A percentile compares a stretch with the other conserved stretches of the same genome.
These are phyloP conservation scores for Camptophora hylomeconis DNA, from an alignment of 2,329 filamentous ascomycete genomes.

Conservation along the genomic window DNA sequence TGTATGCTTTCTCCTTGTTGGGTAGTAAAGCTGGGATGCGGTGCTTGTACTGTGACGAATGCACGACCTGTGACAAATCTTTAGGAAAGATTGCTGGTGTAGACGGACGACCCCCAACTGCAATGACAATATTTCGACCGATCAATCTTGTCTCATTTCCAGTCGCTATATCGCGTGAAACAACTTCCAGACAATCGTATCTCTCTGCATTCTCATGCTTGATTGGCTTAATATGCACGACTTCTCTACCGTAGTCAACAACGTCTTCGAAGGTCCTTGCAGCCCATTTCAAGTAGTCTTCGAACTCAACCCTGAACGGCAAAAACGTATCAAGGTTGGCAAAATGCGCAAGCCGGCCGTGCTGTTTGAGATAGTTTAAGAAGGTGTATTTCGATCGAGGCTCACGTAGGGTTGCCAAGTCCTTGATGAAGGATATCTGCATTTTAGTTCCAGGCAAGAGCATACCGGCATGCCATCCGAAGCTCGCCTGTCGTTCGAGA, in stretches of 20 bases:
- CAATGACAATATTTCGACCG: slow-evolving; percentile 46
- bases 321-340: slow-evolving; percentile 83
- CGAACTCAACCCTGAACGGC: slow-evolving; percentile 75
- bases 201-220: slow-evolving; percentile 6
- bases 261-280: slow-evolving; percentile 61
- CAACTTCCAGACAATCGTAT: slow-evolving; percentile 55
- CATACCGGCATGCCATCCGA: slow-evolving; percentile 94
- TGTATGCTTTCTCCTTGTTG: slow-evolving; percentile 39
- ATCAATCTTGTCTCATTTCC: slow-evolving; percentile 27
- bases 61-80: slow-evolving; percentile 61
- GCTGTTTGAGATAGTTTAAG: slow-evolving; percentile 78
- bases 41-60: slow-evolving; percentile 66
- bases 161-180: slow-evolving; percentile 45
- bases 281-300: slow-evolving; percentile 93
- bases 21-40: slow-evolving; percentile 13
- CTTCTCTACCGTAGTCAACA: slow-evolving; percentile 67
- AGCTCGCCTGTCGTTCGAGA: slow-evolving; percentile 69
- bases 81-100: slow-evolving; percentile 59
- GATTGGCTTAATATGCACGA: slow-evolving; percentile 55
- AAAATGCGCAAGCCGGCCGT: slow-evolving; percentile 74
- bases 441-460: slow-evolving; percentile 84
- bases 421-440: slow-evolving; percentile 97
- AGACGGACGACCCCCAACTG: slow-evolving; percentile 53
- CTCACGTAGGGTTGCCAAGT: slow-evolving; percentile 78
- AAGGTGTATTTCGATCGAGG: slow-evolving; percentile 89